A percentile compares a stretch with the other conserved stretches of the same genome.
phyloP scores from a whole-genome alignment of 2,329 filamentous ascomycete species.

The Clonostachys solani region DNA sequence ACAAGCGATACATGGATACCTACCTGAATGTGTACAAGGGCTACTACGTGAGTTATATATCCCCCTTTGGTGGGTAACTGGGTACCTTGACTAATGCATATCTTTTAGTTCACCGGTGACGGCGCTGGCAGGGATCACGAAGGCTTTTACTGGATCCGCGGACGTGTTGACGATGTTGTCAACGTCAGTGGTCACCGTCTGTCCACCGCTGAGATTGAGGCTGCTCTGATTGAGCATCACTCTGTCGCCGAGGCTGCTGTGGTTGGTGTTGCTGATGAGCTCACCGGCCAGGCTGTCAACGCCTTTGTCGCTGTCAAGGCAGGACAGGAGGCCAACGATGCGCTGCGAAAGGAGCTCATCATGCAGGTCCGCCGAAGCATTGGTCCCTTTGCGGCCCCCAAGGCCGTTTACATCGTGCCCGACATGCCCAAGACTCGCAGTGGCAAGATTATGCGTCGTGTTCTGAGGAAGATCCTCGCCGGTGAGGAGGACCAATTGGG shows the following conservation, averaged over 20 bases:
- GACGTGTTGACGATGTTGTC: constrained; percentile 96
- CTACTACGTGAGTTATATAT: constrained; percentile 74
- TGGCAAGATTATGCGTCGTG: constrained; percentile 98
- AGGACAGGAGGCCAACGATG: constrained; percentile 68
- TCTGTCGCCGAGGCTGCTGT: constrained; percentile 91
- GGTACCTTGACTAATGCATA: background rate
- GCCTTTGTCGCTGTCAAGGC: constrained; percentile 95
- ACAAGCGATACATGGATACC: constrained; percentile 98
- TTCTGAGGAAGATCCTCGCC: constrained; percentile 93
- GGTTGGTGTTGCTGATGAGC: constrained; percentile 86
- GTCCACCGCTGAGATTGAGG: constrained; percentile 97
- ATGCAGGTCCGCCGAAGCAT: constrained; percentile 96
- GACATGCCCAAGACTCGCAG: constrained; percentile 96
- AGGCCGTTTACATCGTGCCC: constrained; percentile 84
- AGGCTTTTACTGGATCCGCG: constrained; percentile 99
- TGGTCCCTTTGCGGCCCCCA: constrained; percentile 93
- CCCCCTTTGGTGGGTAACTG: background rate
- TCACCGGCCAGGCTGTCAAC: constrained; percentile 95
- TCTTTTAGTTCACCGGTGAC: constrained; percentile 75
- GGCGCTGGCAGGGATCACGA: constrained; percentile 95
- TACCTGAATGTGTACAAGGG: constrained; percentile 97
- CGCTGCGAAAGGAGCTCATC: constrained; percentile 87
- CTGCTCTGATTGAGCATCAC: constrained; percentile 88
- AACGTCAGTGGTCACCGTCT: constrained; percentile 96
- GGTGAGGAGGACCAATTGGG: constrained; percentile 97